Evolutionary conservation across 2,329 filamentous ascomycete species (phyloP).

Genomic region (Aureobasidium sp.): DNA sequence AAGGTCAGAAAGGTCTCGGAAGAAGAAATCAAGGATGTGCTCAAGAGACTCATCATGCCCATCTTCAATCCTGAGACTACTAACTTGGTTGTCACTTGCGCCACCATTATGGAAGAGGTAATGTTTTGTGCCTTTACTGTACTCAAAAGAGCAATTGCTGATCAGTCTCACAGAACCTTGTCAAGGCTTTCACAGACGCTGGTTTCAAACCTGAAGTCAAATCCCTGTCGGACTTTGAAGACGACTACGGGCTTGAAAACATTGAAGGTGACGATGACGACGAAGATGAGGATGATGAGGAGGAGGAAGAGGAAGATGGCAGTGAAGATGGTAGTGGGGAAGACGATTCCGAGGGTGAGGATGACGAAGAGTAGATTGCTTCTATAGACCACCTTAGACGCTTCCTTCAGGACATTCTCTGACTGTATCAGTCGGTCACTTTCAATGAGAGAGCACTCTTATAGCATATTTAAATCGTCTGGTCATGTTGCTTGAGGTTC

Average conservation of each 20-base stretch:
- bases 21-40: constrained; percentile 67
- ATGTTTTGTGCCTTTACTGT: constrained; percentile 25
- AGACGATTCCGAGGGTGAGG: constrained; percentile 34
- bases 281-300: constrained; percentile 42
- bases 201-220: constrained; percentile 75
- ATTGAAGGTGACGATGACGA: constrained; percentile 79
- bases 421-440: neutral
- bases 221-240: constrained; percentile 69
- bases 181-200: constrained; percentile 63
- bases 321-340: constrained; percentile 26
- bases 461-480: too few relatives aligned
- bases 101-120: constrained; percentile 76
- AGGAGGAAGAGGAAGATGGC: constrained; percentile 44
- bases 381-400: neutral
- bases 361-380: constrained; percentile 36
- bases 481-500: too few relatives aligned
- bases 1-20: constrained; percentile 66
- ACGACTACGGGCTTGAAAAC: constrained; percentile 90
- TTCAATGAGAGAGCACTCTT: too few relatives aligned
- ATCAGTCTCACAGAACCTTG: constrained; percentile 61
- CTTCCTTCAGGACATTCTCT: neutral
- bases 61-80: constrained; percentile 73
- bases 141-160: constrained; percentile 63
- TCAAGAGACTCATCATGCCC: constrained; percentile 68
- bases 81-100: constrained; percentile 84